phyloP scores from a whole-genome alignment of 1,284 basidiomycete species.

The Schizophyllum amplum region DNA sequence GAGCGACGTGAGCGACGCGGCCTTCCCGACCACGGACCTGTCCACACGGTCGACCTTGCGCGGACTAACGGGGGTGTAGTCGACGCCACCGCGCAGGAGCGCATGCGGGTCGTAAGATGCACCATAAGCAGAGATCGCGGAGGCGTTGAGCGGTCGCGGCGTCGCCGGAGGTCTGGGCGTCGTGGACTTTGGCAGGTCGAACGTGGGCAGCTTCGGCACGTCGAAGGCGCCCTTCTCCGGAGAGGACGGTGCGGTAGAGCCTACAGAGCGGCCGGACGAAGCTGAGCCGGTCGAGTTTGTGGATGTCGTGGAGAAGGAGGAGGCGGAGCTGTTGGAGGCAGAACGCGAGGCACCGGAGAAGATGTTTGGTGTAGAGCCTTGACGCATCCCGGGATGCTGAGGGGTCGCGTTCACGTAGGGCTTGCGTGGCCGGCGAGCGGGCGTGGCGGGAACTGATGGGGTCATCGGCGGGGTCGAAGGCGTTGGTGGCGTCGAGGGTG shows the following conservation, averaged over 20 bases:
- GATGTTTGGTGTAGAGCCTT: background rate
- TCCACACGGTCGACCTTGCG: background rate
- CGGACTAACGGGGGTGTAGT: background rate
- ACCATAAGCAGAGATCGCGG: background rate
- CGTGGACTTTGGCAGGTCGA: slow-evolving; percentile 5
- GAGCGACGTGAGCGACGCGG: too few relatives aligned
- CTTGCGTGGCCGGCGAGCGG: background rate
- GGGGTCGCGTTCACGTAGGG: background rate
- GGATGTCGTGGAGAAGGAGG: slow-evolving; percentile 32
- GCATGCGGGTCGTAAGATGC: background rate
- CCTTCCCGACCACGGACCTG: background rate
- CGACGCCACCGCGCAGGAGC: background rate
- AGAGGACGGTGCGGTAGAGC: background rate
- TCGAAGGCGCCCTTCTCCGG: slow-evolving; percentile 5
- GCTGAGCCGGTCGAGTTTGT: slow-evolving; percentile 28
- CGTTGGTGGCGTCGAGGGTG: background rate
- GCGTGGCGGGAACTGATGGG: background rate
- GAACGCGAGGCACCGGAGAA: slow-evolving; percentile 12
- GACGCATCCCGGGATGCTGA: background rate
- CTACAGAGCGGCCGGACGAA: slow-evolving; percentile 15
- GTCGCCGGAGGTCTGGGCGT: slow-evolving; percentile 1
- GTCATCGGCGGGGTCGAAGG: background rate
- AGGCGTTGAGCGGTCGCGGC: background rate
- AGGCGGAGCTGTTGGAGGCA: slow-evolving; percentile 20
- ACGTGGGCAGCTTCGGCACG: slow-evolving; percentile 22